Percentiles rank a stretch among this genome's conserved stretches.
Evolutionary conservation across 176 grass and related monocot species (phyloP).

Genomic region (Ensete ventricosum): DNA sequence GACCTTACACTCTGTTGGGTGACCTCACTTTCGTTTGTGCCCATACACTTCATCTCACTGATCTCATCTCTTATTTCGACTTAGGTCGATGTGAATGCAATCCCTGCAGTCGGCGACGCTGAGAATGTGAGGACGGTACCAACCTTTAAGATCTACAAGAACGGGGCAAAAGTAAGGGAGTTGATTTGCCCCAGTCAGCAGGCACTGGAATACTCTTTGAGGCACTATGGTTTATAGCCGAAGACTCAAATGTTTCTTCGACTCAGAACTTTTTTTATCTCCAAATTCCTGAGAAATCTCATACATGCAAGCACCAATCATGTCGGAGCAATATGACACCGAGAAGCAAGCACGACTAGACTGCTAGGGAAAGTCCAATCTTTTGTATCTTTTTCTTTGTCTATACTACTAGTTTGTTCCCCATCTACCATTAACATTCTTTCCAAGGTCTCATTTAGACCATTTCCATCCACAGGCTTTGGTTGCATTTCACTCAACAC

Average conservation of each 20-base stretch:
- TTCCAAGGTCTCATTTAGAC: constrained; percentile 10
- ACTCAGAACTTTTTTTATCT: not conserved
- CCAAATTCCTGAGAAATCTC: not conserved
- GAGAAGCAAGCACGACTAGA: not conserved
- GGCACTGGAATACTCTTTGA: constrained; percentile 76
- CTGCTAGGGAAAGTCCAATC: not conserved
- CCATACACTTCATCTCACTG: constrained; percentile 17
- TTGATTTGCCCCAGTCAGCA: constrained; percentile 87
- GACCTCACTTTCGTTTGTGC: not conserved
- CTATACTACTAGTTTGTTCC: constrained; percentile 3
- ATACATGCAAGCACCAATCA: not conserved
- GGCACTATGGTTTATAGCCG: constrained; percentile 71
- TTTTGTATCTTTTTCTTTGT: not conserved
- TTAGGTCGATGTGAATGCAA: constrained; percentile 75
- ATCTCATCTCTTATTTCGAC: constrained; percentile 7
- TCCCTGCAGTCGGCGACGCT: constrained; percentile 41
- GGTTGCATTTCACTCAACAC: not conserved
- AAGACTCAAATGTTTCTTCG: constrained; percentile 8
- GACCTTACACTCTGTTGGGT: not conserved
- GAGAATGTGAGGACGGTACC: constrained; percentile 86
- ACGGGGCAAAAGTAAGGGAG: constrained; percentile 77
- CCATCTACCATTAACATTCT: constrained; percentile 13
- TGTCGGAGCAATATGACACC: not conserved
- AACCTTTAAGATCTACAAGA: constrained; percentile 95
- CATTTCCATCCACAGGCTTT: not conserved